Percentiles rank a stretch among this genome's conserved stretches.
Evolutionary conservation across 2,329 filamentous ascomycete genomes (phyloP).

Genomic region (Sporothrix mexicana): DNA sequence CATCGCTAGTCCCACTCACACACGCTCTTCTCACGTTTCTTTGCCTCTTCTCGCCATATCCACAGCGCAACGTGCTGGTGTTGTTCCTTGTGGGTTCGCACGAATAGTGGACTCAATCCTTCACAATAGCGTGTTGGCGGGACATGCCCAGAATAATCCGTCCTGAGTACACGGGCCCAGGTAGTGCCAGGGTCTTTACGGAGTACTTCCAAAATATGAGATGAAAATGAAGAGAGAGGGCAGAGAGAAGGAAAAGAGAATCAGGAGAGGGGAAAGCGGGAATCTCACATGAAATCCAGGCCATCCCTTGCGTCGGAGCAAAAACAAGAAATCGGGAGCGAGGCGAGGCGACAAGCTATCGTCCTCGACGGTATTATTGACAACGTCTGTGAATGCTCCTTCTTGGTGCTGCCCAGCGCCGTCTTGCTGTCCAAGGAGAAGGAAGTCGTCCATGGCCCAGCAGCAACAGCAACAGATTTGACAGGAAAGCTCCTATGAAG

Average conservation of each 20-base stretch:
- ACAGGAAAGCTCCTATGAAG: background rate
- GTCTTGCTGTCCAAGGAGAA: background rate
- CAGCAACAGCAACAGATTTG: background rate
- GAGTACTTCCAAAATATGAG: background rate
- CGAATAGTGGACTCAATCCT: background rate
- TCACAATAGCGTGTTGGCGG: background rate
- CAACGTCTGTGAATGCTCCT: background rate
- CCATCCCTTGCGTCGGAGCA: slow-evolving; percentile 15
- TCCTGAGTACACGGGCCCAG: background rate
- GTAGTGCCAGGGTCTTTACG: background rate
- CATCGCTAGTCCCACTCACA: background rate
- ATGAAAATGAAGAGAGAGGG: background rate
- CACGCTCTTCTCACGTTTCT: background rate
- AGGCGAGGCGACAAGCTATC: background rate
- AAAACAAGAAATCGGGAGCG: background rate
- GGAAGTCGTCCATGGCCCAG: background rate
- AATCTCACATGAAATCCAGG: background rate
- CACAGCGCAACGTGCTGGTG: slow-evolving; percentile 13
- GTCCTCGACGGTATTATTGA: too few species aligned
- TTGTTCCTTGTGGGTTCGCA: slow-evolving; percentile 19
- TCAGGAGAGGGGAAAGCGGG: background rate
- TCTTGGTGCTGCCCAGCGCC: background rate
- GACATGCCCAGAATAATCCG: background rate
- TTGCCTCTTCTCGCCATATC: background rate
- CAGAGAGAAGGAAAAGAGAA: background rate